Base-by-base conservation (phyloP, 1,284 basidiomycete species). In the Puccinia coronata region DNA sequence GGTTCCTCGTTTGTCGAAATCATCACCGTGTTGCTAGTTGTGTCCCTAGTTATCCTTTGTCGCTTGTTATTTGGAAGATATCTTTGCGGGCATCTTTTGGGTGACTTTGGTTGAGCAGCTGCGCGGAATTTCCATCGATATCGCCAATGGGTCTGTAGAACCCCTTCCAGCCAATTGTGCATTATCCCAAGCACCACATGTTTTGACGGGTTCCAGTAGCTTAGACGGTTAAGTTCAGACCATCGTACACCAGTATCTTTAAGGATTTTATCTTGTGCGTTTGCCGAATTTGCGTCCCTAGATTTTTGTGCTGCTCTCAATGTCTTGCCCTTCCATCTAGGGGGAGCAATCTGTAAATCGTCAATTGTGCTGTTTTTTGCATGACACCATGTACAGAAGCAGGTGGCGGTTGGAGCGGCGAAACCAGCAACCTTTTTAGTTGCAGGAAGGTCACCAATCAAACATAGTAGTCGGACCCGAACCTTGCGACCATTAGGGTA, bases 111-210 rank as follows among this genome's bases (percentile, higher is more conserved):
- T 43, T 28, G 6, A 12, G 55, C 36, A 34, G n/a, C 34, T 11
- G 55, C 31, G 47, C 70, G 23, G 43, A 79, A 69, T 57, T 49
- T 51, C 76, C 76, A 69, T 39, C 31, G 65, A 57, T 53, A 70
- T 8, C 65, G 20, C 20, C 57, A 79, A 53, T 69, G 61, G 28
- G n/a, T 23, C 31, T 70, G 63, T 0, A 79, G 43, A 36, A 70
- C 28, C 5, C 65, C 65, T 79, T 70, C 18, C 28, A 70, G 28
- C 76, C 76, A 79, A 34, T 69, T 79, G 49, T 79, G 76, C 76
- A 79, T 55, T 16, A 79, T 31, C 5, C 76, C 47, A 8, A 79
- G 41, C 28, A 65, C 59, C 16, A 79, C 20, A 36, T 79, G 76
- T 16, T 34, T 39, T 1, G 16, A 41, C 25, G 76, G 76, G 67